phyloP scores from a whole-genome alignment of 1,139 yeast species.

The Petasospora fabianii region DNA sequence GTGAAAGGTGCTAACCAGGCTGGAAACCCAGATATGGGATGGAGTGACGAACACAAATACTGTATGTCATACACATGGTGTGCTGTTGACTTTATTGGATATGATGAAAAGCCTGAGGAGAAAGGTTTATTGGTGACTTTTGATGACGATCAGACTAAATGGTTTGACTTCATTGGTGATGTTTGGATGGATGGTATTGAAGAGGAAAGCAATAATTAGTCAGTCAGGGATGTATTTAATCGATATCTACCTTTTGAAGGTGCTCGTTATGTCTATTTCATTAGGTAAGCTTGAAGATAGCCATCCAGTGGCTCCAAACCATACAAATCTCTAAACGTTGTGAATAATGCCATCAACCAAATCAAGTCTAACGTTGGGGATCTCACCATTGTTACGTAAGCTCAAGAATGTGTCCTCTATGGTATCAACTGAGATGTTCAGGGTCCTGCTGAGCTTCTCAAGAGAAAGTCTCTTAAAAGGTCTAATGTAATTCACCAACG shows the following conservation, averaged over 20 bases:
- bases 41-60: constrained; percentile 46
- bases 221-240: too few species aligned
- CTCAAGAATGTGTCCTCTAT: constrained; percentile 40
- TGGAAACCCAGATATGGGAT: constrained; percentile 49
- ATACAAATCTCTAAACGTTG: constrained; percentile 12
- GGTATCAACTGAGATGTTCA: constrained; percentile 26
- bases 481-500: constrained; percentile 34
- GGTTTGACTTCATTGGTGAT: constrained; percentile 29
- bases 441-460: constrained; percentile 30
- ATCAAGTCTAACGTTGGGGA: constrained; percentile 45
- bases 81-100: constrained; percentile 48
- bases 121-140: constrained; percentile 25
- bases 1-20: constrained; percentile 31
- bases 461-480: constrained; percentile 38
- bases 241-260: too few species aligned
- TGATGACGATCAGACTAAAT: constrained; percentile 15
- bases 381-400: constrained; percentile 43
- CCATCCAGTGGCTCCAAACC: too few species aligned
- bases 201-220: not conserved
- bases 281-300: too few species aligned
- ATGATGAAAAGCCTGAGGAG: constrained; percentile 17
- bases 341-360: constrained; percentile 32
- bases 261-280: too few species aligned
- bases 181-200: constrained; percentile 28
- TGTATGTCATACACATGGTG: constrained; percentile 58